Evolutionary conservation across 257 asterid genomes (phyloP).

Genomic region (Penstemon barbatus): DNA sequence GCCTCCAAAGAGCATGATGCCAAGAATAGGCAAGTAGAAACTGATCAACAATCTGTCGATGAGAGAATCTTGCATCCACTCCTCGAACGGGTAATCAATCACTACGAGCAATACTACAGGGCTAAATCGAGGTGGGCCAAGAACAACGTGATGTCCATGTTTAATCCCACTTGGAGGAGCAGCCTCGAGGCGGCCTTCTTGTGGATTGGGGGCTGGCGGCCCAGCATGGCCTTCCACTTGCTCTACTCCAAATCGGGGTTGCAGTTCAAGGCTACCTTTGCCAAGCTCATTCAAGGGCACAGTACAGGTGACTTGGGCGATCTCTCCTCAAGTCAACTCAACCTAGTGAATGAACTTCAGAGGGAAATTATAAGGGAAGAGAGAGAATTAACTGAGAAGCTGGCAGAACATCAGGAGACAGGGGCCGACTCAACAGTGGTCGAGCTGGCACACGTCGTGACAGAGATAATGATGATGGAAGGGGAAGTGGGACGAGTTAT

Average conservation of each 20-base stretch:
- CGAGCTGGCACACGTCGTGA: slow-evolving; percentile 44
- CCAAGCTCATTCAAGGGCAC: slow-evolving; percentile 45
- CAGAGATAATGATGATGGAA: slow-evolving; percentile 37
- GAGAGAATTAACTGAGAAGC: slow-evolving; percentile 48
- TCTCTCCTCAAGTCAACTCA: slow-evolving; percentile 40
- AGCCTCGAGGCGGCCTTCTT: slow-evolving; percentile 61
- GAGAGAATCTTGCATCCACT: slow-evolving; percentile 15
- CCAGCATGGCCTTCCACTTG: slow-evolving; percentile 65
- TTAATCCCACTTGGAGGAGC: slow-evolving; percentile 62
- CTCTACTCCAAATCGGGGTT: slow-evolving; percentile 65
- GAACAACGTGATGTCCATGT: slow-evolving; percentile 39
- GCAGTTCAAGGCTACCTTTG: slow-evolving; percentile 53
- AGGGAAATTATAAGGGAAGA: slow-evolving; percentile 43
- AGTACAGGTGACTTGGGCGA: slow-evolving; percentile 41
- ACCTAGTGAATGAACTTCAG: slow-evolving; percentile 46
- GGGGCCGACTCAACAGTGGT: slow-evolving; percentile 60
- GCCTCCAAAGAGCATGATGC: slow-evolving; percentile 27
- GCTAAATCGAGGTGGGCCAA: slow-evolving; percentile 41
- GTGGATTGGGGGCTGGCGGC: slow-evolving; percentile 92
- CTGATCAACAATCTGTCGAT: slow-evolving; percentile 10
- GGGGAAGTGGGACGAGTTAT: slow-evolving; percentile 14
- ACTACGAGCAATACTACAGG: slow-evolving; percentile 60
- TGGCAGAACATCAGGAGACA: slow-evolving; percentile 59
- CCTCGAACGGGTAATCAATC: slow-evolving; percentile 38
- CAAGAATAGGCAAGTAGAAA: neutral